Evolutionary conservation across 2,329 filamentous ascomycete genomes (phyloP), one percentile per base, ranked within the genome.

Genomic region (Parafenestella ontariensis): DNA sequence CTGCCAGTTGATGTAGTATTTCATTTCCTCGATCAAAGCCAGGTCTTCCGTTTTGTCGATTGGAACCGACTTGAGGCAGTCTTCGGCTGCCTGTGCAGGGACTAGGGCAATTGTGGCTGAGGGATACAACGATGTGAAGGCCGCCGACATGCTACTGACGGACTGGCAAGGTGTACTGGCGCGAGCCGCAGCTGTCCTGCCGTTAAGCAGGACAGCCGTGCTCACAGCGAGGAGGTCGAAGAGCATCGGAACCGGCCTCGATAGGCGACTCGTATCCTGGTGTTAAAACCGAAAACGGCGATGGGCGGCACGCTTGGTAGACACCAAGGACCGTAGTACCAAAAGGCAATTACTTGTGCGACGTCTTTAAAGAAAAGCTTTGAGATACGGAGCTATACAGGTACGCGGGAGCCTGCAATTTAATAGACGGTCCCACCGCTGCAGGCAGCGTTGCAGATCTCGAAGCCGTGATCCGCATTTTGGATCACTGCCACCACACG

Each of bases 31-130:
- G 24, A 73, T 46, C 29, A 69, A 52, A 1, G 47, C 24, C 1
- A 53, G 39, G 34, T 67, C 61, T 18, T 60, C 62, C 3, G 57
- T 47, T 17, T 56, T 62, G 23, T 66, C 55, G 6, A 72, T 45
- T 1, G 70, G 70, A 11, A 72, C 65, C 0, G 66, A 65, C 40
- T 59, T 58, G n/a, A 72, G 42, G 48, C 71, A 74, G 15, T 60
- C 50, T 24, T 61, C 54, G 1, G 56, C 65, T 31, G 51, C 39
- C 23, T 64, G 53, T 3, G 61, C 61, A 3, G 60, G 57, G 3
- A 62, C 56, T 11, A 61, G 42, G 3, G 56, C 58, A 9, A 26
- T 23, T 11, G 60, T 65, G 10, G 56, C 60, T 15, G 18, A 3
- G n/a, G 60, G 60, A 36, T 52, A 60, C 3, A 41, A 1, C 6